Percentiles rank a stretch among this genome's conserved stretches.
These are phyloP conservation scores for Hypoxylon cercidicola DNA, from an alignment of 495 filamentous ascomycete species.

Conservation along the genomic window DNA sequence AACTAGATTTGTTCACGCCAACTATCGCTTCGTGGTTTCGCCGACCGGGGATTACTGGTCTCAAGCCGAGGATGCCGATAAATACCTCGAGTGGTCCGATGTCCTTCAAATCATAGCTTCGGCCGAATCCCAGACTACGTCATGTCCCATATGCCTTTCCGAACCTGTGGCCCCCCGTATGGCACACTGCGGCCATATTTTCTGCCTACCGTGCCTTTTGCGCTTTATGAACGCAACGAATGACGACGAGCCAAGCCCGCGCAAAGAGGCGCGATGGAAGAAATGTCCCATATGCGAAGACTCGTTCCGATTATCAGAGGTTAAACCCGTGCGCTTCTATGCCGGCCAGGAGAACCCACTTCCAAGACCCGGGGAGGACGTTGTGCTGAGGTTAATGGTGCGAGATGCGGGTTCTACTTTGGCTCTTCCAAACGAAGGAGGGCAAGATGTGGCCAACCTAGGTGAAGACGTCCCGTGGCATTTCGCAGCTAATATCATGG, in stretches of 20 bases:
- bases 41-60: constrained; percentile 80
- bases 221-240: constrained; percentile 95
- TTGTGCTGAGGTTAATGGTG: constrained; percentile 85
- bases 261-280: constrained; percentile 80
- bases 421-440: constrained; percentile 84
- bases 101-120: constrained; percentile 93
- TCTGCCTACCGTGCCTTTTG: constrained; percentile 92
- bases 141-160: constrained; percentile 93
- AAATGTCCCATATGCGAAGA: constrained; percentile 98
- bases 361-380: constrained; percentile 85
- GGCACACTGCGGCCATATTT: constrained; percentile 98
- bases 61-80: constrained; percentile 87
- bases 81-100: constrained; percentile 89
- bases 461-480: constrained; percentile 91
- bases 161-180: constrained; percentile 93
- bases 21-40: constrained; percentile 95
- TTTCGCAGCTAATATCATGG: constrained; percentile 89
- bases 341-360: constrained; percentile 84
- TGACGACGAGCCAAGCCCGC: constrained; percentile 68
- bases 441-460: constrained; percentile 70
- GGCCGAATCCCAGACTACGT: constrained; percentile 83
- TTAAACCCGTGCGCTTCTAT: constrained; percentile 91
- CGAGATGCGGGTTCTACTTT: constrained; percentile 82
- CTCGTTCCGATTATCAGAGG: constrained; percentile 84
- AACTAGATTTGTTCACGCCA: constrained; percentile 88